Evolutionary conservation across 2,329 filamentous ascomycete species (phyloP), one percentile per base, ranked within the genome.

Genomic region (Clonostachys byssicola): DNA sequence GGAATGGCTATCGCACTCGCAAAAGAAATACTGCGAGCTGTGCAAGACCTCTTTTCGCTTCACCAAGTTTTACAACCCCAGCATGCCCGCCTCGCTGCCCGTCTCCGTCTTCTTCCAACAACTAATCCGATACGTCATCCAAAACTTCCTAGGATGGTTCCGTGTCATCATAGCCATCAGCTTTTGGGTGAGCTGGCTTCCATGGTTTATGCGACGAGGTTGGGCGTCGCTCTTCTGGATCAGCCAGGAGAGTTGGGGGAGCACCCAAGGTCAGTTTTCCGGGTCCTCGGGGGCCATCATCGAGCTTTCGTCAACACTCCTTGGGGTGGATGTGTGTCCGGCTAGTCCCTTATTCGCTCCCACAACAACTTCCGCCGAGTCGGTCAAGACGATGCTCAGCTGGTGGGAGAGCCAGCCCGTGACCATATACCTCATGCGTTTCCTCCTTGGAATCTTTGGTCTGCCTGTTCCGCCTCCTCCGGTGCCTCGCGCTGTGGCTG

Each of bases 11-110:
- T 92, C 91, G 44, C 95, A 99, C 67, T 97, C 94, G 2, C 92
- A 99, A 65, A 99, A 99, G 80, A 97, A 97, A 68, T 89, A 99
- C 74, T 99, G 95, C 76, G 94, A 99, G 73, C 84, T 99, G 35
- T 99, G 94, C 83, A 99, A 99, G 73, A 99, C 94, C 3, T 86
- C 92, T 0, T 99, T 97, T 63, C 88, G 91, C 51, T 99, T 99
- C 73, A 99, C 94, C 46, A 99, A 99, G 69, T 81, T 99, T 38
- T 99, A 99, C 72, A 85, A 92, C 51, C 90, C 91, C 5, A 81
- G 92, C 61, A 99, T 99, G 94, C 95, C 94, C 2, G 80, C 82
- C 52, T 83, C 81, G 12, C 78, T 99, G 13, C 94, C 95, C 1
- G 78, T 85, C 39, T 79, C 86, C 43, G 76, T 99, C 52, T 96